Evolutionary conservation across 768 basidiomycete genomes (phyloP).

Genomic region (Zangia roseola): DNA sequence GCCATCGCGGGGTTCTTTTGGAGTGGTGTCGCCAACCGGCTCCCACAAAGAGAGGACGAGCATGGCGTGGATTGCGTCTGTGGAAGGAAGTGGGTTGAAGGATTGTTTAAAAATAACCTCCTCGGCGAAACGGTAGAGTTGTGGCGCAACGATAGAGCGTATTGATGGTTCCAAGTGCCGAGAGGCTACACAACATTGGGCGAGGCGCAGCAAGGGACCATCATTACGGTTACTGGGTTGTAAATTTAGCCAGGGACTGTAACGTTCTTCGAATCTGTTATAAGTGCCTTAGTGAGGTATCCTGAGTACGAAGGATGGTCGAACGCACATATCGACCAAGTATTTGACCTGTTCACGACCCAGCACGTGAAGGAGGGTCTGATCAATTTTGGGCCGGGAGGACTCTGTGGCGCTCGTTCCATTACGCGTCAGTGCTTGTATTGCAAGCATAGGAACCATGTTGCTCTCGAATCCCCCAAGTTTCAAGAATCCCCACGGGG

Average conservation of each 20-base stretch:
- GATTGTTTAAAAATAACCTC: slow-evolving; percentile 39
- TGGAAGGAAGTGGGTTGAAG: slow-evolving; percentile 41
- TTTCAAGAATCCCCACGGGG: slow-evolving; percentile 40
- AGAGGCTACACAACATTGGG: slow-evolving; percentile 46
- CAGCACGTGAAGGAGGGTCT: slow-evolving; percentile 33
- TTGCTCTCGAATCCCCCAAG: slow-evolving; percentile 43
- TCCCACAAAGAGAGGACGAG: slow-evolving; percentile 45
- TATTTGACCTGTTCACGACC: slow-evolving; percentile 34
- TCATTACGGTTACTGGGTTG: slow-evolving; percentile 32
- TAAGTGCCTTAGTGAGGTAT: not conserved
- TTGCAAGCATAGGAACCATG: slow-evolving; percentile 45
- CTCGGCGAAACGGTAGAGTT: slow-evolving; percentile 42
- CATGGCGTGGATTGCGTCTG: slow-evolving; percentile 41
- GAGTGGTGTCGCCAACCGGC: slow-evolving; percentile 35
- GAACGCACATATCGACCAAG: slow-evolving; percentile 39
- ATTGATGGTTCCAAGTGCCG: slow-evolving; percentile 40
- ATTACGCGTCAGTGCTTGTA: slow-evolving; percentile 39
- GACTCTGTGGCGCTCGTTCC: slow-evolving; percentile 24
- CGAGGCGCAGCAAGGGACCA: slow-evolving; percentile 39
- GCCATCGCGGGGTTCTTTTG: slow-evolving; percentile 36
- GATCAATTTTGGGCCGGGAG: slow-evolving; percentile 21
- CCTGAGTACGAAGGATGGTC: not conserved
- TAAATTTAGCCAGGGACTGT: slow-evolving; percentile 44
- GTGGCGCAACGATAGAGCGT: slow-evolving; percentile 37
- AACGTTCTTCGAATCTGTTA: slow-evolving; percentile 41